Evolutionary conservation across 257 asterid genomes (phyloP), one percentile per base, ranked within the genome.

Genomic region (Fraxinus pennsylvanica): DNA sequence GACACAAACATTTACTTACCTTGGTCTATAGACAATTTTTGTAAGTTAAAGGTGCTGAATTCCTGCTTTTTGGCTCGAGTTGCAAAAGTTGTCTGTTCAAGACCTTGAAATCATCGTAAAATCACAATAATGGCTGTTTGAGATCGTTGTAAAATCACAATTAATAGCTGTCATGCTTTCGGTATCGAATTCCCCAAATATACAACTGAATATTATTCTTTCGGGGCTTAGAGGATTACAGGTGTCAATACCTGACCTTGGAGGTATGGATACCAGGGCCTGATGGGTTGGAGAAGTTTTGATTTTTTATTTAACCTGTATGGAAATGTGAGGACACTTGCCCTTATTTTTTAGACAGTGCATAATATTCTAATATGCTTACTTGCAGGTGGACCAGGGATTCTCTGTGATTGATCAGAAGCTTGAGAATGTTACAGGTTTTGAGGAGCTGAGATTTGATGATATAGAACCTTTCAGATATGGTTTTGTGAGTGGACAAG

Each of bases 371-470:
- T 54, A 32, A 78, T 77, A 27, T 75, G 68, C 82, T 75, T 72
- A 22, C 76, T 45, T 83, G 79, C 85, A 91, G 98, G 94, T 79
- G 75, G 86, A 81, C 47, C 85, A 81, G 75, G 93, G 80, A 66
- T 86, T 85, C 79, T 82, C 87, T 71, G 76, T 74, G 43, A 84
- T 80, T 57, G 88, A 81, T 80, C 93, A 84, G 88, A 88, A 89
- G 86, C 88, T 88, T 74, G 96, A 86, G 82, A 89, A 83, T 72
- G 91, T 75, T 78, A 85, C 92, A 27, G 92, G 87, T 47, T 91
- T 90, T 79, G 97, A 90, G 89, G 99, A 89, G 79, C 89, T 93
- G 84, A 83, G 90, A 82, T 84, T 93, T 76, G 99, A 93, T 79
- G 97, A 90, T 76, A 83, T 93, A 79, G 97, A 90, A 74, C 89